Evolutionary conservation across 768 basidiomycete genomes (phyloP), one percentile per base, ranked within the genome.

Genomic region (Suillus clintonianus): DNA sequence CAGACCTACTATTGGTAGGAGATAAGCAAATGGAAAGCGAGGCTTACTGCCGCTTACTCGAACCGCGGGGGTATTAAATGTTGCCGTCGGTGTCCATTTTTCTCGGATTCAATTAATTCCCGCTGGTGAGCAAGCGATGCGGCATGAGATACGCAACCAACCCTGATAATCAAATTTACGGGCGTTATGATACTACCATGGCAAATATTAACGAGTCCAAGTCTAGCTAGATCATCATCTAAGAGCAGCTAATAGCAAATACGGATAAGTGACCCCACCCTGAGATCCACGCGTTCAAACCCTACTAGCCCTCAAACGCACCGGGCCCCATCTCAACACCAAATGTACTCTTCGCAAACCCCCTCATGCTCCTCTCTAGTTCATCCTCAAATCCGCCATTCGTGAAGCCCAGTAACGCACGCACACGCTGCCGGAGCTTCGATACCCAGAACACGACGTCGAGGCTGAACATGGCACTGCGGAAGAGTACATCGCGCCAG

Each of bases 321-420:
- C 74, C 79, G 10, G 83, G 79, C 2, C 80, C 81, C 17, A 94
- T 82, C 58, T 95, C 92, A 48, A 95, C 81, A 3, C 94, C 94
- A 61, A 95, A 82, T 64, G 87, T 89, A 54, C 84, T 86, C 71
- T 86, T 89, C n/a, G 93, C 92, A 75, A 94, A 85, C 11, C 81
- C 85, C 51, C 86, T 79, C 81, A 94, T 87, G 34, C 86, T 84
- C 67, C 80, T 79, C 82, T 97, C 92, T 60, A 97, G 73, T 73
- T 91, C 87, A 65, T 93, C 91, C 74, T 97, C 94, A 69, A 95
- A 93, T 22, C 85, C 88, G 32, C 77, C 71, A 27, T 76, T 69
- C 1, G 73, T 47, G 77, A 65, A 83, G 74, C 48, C 84, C 45
- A 87, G 67, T 36, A 68, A 66, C 19, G 59, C 68, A 57, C 77